Evolutionary conservation across 257 asterid species (phyloP).

Genomic region (Leptodermis oblonga): DNA sequence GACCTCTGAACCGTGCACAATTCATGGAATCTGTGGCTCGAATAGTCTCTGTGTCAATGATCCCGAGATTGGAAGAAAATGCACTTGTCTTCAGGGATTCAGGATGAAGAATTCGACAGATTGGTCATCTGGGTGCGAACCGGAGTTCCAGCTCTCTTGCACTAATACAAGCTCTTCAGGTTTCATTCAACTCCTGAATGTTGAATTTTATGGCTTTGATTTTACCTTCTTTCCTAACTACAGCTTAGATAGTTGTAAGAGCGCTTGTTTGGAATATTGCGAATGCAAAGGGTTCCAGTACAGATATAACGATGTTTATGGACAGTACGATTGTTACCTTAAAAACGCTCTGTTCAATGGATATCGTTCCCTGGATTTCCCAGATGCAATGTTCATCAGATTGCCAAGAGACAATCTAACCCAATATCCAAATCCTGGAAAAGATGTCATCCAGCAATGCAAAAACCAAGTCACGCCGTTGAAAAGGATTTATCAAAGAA

Average conservation of each 20-base stretch:
- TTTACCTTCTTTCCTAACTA: slow-evolving; percentile 12
- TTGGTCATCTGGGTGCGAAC: slow-evolving; percentile 39
- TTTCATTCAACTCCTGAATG: slow-evolving; percentile 24
- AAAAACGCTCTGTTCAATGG: slow-evolving; percentile 31
- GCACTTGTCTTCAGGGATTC: slow-evolving; percentile 37
- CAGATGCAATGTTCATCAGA: slow-evolving; percentile 17
- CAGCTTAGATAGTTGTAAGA: slow-evolving; percentile 23
- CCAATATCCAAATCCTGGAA: neutral
- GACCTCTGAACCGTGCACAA: slow-evolving; percentile 13
- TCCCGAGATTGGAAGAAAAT: slow-evolving; percentile 17
- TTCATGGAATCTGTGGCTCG: slow-evolving; percentile 43
- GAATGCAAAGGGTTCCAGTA: slow-evolving; percentile 40
- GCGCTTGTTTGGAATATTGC: slow-evolving; percentile 21
- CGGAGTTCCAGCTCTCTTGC: slow-evolving; percentile 21
- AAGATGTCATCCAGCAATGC: slow-evolving; percentile 10
- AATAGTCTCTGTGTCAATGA: slow-evolving; percentile 29
- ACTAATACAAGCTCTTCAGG: neutral
- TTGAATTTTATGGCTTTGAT: slow-evolving; percentile 39
- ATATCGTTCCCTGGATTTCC: slow-evolving; percentile 17
- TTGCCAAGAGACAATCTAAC: slow-evolving; percentile 8
- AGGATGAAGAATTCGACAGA: slow-evolving; percentile 25
- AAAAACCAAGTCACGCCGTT: neutral
- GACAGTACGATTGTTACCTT: slow-evolving; percentile 27
- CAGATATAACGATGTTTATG: neutral
- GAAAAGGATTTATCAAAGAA: slow-evolving; percentile 1